Evolutionary conservation across 2,329 filamentous ascomycete genomes (phyloP).

Genomic region (Fusarium sp.): DNA sequence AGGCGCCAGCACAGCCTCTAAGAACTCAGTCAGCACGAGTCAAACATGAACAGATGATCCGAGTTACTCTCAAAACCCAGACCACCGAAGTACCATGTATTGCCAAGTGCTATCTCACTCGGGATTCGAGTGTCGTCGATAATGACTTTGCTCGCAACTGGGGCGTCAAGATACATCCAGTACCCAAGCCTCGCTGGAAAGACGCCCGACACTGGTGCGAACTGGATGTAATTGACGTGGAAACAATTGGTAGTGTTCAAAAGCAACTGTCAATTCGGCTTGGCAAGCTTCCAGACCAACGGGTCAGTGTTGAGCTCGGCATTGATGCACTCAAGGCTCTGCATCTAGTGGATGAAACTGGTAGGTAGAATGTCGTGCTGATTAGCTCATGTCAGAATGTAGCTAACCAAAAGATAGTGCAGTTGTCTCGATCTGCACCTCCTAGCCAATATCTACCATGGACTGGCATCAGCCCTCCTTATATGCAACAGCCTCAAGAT

Average conservation of each 20-base stretch:
- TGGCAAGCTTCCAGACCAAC: constrained; percentile 10
- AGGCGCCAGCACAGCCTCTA: constrained; percentile 6
- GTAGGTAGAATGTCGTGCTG: constrained; percentile 11
- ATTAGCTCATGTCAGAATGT: background rate
- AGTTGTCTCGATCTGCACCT: constrained; percentile 18
- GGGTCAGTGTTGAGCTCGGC: constrained; percentile 22
- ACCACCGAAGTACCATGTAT: constrained; percentile 25
- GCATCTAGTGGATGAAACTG: constrained; percentile 13
- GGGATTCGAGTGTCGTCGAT: constrained; percentile 13
- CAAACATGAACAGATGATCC: constrained; percentile 31
- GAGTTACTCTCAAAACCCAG: constrained; percentile 20
- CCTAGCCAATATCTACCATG: constrained; percentile 20
- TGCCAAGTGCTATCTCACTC: constrained; percentile 24
- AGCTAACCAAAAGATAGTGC: constrained; percentile 5
- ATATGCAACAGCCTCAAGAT: constrained; percentile 7
- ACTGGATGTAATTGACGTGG: constrained; percentile 29
- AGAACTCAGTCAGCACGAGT: constrained; percentile 13
- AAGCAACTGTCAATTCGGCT: constrained; percentile 16
- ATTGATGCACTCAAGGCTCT: constrained; percentile 16
- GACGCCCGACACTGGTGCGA: constrained; percentile 17
- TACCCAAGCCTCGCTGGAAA: constrained; percentile 15
- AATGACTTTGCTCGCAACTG: constrained; percentile 20
- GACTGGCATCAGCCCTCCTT: background rate
- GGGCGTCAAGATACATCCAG: constrained; percentile 4
- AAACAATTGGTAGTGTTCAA: constrained; percentile 23